Conservation (phyloP, 2,329 filamentous ascomycete genomes). For the Aspergillus terreus region DNA sequence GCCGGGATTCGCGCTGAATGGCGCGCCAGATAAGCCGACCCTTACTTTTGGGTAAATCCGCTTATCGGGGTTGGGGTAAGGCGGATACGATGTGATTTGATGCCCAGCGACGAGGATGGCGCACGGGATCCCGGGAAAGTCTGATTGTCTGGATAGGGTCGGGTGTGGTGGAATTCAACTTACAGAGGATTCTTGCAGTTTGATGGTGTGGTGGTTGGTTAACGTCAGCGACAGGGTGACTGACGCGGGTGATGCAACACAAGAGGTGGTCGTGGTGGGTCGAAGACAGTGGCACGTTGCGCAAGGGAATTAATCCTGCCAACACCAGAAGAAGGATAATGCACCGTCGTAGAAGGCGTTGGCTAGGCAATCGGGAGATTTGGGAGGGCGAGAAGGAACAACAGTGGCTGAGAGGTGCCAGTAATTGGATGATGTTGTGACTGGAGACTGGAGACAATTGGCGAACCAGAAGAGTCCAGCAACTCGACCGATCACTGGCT, state of each 20-base stretch:
- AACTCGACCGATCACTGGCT: slow-evolving; percentile 21
- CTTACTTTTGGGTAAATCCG: neutral
- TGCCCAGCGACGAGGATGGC: slow-evolving; percentile 7
- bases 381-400: slow-evolving; percentile 10
- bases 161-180: slow-evolving; percentile 8
- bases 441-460: slow-evolving; percentile 33
- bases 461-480: slow-evolving; percentile 35
- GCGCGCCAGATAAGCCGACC: slow-evolving; percentile 14
- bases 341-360: neutral
- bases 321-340: slow-evolving; percentile 7
- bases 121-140: slow-evolving; percentile 9
- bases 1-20: slow-evolving; percentile 16
- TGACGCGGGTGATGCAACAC: slow-evolving; percentile 26
- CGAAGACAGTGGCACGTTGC: slow-evolving; percentile 25
- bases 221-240: slow-evolving; percentile 25
- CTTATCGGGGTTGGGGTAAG: neutral
- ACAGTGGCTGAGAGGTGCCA: slow-evolving; percentile 13
- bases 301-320: slow-evolving; percentile 12
- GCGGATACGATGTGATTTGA: slow-evolving; percentile 11
- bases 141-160: slow-evolving; percentile 4
- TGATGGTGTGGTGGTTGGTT: slow-evolving; percentile 10
- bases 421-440: slow-evolving; percentile 15
- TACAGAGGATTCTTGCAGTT: slow-evolving; percentile 10
- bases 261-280: slow-evolving; percentile 29
- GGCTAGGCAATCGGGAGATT: slow-evolving; percentile 15